These are phyloP conservation scores for Eucalyptus caleyi DNA, from an alignment of 345 rosid species.

Conservation along the genomic window DNA sequence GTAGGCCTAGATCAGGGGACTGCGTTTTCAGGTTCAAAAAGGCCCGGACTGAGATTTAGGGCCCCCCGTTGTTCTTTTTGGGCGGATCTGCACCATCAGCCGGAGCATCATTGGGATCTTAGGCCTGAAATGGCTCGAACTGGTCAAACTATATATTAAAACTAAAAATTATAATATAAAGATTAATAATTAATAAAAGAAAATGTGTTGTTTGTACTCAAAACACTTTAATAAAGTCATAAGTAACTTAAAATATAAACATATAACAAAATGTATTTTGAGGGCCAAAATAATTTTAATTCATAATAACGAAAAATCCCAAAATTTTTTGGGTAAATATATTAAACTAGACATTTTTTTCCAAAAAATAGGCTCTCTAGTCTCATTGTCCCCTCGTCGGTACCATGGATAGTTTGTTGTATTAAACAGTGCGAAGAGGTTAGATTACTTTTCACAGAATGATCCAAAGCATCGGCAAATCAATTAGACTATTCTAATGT, in stretches of 20 bases:
- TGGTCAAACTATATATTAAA: not conserved
- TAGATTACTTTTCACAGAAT: no score
- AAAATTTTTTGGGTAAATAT: not conserved
- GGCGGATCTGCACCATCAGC: not conserved
- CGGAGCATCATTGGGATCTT: not conserved
- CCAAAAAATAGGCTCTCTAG: not conserved
- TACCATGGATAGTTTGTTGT: no score
- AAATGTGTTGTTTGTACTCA: not conserved
- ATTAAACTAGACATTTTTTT: not conserved
- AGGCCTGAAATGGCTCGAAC: not conserved
- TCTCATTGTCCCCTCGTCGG: no score
- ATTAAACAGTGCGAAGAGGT: no score
- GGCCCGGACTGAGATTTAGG: not conserved
- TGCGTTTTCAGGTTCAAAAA: not conserved
- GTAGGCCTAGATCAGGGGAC: not conserved
- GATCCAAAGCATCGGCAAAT: no score
- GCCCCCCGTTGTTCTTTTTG: not conserved
- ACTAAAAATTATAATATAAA: not conserved
- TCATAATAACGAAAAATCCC: not conserved
- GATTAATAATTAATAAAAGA: not conserved
- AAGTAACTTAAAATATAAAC: not conserved
- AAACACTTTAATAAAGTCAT: not conserved
- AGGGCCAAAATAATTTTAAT: not conserved
- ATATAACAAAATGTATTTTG: not conserved
- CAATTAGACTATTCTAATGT: no score